A percentile compares a stretch with the other conserved stretches of the same genome.
phyloP scores from a whole-genome alignment of 2,329 filamentous ascomycete genomes.

The Sphaerulina vaccinii region DNA sequence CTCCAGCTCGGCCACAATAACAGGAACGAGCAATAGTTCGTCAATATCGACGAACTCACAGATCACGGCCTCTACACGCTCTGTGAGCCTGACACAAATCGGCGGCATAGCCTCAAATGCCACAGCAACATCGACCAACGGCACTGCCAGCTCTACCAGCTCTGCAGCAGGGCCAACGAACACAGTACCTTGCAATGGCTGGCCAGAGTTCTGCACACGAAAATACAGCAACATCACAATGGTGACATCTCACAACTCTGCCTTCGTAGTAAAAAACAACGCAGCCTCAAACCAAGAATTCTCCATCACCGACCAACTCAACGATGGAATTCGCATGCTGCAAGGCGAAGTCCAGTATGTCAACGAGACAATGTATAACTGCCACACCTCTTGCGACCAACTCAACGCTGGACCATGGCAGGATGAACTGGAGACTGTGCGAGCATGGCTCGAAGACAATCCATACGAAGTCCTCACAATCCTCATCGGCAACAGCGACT shows the following conservation, averaged over 20 bases:
- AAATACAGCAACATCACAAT: slow-evolving; percentile 80
- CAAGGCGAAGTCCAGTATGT: slow-evolving; percentile 58
- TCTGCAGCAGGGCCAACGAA: slow-evolving; percentile 54
- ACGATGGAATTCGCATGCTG: slow-evolving; percentile 69
- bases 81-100: slow-evolving; percentile 28
- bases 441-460: slow-evolving; percentile 69
- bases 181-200: slow-evolving; percentile 75
- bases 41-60: slow-evolving; percentile 24
- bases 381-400: slow-evolving; percentile 79
- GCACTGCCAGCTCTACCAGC: slow-evolving; percentile 27
- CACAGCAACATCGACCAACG: slow-evolving; percentile 29
- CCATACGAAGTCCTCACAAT: slow-evolving; percentile 88
- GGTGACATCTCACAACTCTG: slow-evolving; percentile 77
- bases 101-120: slow-evolving; percentile 16
- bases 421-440: slow-evolving; percentile 67
- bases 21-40: slow-evolving; percentile 41
- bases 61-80: slow-evolving; percentile 25
- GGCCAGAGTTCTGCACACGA: slow-evolving; percentile 68
- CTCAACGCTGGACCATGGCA: slow-evolving; percentile 78
- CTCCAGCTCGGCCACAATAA: slow-evolving; percentile 40
- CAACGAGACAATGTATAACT: slow-evolving; percentile 68
- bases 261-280: slow-evolving; percentile 69
- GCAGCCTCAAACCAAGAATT: slow-evolving; percentile 73
- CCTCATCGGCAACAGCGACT: slow-evolving; percentile 80
- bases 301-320: slow-evolving; percentile 66